A percentile compares a stretch with the other conserved stretches of the same genome.
Conservation (phyloP, 1,284 basidiomycete species). For the Ceraceosorus guamensis region DNA sequence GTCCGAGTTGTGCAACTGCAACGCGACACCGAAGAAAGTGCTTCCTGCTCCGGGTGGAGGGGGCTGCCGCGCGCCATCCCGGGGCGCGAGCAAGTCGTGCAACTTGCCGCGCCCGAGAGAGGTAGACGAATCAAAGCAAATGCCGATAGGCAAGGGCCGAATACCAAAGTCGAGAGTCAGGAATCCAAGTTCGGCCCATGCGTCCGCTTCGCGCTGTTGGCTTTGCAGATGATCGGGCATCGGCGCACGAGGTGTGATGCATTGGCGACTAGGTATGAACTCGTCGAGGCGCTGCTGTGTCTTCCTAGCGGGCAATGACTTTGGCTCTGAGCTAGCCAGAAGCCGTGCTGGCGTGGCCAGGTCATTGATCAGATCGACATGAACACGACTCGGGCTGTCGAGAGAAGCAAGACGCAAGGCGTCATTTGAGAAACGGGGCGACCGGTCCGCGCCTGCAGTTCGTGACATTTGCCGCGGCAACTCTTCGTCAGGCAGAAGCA, state of each 20-base stretch:
- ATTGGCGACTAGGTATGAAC: too few species aligned
- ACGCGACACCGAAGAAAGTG: too few species aligned
- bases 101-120: conserved; percentile 19
- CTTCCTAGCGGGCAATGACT: not conserved
- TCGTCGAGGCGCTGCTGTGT: conserved; percentile 7
- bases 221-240: conserved; percentile 8
- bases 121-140: conserved; percentile 11
- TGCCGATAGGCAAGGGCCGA: conserved; percentile 13
- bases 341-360: too few species aligned
- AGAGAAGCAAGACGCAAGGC: too few species aligned
- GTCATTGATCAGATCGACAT: too few species aligned
- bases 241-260: too few species aligned
- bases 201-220: conserved; percentile 10
- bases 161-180: conserved; percentile 40
- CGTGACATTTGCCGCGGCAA: not conserved
- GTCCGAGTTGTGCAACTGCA: too few species aligned
- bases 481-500: not conserved
- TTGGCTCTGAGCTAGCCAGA: not conserved
- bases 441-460: too few species aligned
- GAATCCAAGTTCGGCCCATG: conserved; percentile 11
- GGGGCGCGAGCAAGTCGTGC: conserved; percentile 19
- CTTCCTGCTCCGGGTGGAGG: too few species aligned
- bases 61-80: too few species aligned
- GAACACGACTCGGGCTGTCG: too few species aligned
- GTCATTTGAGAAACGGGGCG: too few species aligned